A percentile compares a stretch with the other conserved stretches of the same genome.
Evolutionary conservation across 2,329 filamentous ascomycete species (phyloP).

Genomic region (Colletotrichum truncatum): DNA sequence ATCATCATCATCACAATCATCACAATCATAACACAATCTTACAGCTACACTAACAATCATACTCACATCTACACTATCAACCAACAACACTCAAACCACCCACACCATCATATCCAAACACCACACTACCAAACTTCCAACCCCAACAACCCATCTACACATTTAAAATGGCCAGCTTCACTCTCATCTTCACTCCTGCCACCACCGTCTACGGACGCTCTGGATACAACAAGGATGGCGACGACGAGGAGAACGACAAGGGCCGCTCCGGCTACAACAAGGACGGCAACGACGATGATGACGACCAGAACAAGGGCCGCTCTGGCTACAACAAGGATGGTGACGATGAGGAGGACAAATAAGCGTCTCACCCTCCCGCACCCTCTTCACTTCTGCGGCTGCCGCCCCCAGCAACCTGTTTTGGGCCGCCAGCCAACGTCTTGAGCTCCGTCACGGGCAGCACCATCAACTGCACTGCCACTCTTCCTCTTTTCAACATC

Average conservation of each 20-base stretch:
- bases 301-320: slow-evolving; percentile 51
- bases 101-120: slow-evolving; percentile 1
- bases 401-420: not conserved
- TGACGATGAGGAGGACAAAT: slow-evolving; percentile 48
- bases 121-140: not conserved
- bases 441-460: not conserved
- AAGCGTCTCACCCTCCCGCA: slow-evolving; percentile 26
- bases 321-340: slow-evolving; percentile 57
- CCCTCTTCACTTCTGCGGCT: not conserved
- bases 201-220: slow-evolving; percentile 51
- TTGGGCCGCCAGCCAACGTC: not conserved
- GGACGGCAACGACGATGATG: slow-evolving; percentile 43
- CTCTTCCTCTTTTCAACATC: not conserved
- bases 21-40: slow-evolving; percentile 17
- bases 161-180: slow-evolving; percentile 47
- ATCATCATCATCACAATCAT: slow-evolving; percentile 9
- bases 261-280: slow-evolving; percentile 54
- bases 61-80: slow-evolving; percentile 33
- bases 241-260: slow-evolving; percentile 40
- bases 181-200: slow-evolving; percentile 41
- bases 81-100: slow-evolving; percentile 34
- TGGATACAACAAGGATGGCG: slow-evolving; percentile 52
- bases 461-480: not conserved
- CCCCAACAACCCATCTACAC: slow-evolving; percentile 33
- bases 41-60: not conserved